phyloP scores from a whole-genome alignment of 257 asterid species.

The Phtheirospermum japonicum region DNA sequence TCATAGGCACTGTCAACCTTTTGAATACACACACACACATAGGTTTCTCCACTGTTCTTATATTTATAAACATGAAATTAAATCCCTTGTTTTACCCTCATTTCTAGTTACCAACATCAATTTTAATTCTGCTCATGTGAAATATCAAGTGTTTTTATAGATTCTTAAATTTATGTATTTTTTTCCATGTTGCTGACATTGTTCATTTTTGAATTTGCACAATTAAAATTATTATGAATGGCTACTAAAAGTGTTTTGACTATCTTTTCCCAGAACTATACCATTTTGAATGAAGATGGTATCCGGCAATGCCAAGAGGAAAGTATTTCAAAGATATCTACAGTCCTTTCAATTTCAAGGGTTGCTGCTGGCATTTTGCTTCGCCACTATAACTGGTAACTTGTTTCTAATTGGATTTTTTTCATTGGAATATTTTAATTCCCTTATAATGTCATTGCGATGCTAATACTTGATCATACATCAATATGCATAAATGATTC shows the following conservation, averaged over 20 bases:
- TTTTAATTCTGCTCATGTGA: constrained; percentile 10
- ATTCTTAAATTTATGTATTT: constrained; percentile 13
- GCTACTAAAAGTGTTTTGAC: constrained; percentile 18
- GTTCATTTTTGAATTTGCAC: background rate
- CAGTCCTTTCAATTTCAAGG: constrained; percentile 82
- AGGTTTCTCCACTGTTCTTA: background rate
- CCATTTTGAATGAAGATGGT: constrained; percentile 75
- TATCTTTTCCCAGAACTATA: constrained; percentile 51
- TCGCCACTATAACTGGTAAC: constrained; percentile 87
- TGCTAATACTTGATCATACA: constrained; percentile 11
- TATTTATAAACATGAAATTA: background rate
- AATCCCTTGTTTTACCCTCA: constrained; percentile 7
- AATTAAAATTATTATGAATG: constrained; percentile 19
- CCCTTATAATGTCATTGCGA: background rate
- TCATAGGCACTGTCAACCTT: constrained; percentile 5
- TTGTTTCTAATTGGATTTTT: constrained; percentile 27
- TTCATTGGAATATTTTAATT: constrained; percentile 13
- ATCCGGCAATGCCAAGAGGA: constrained; percentile 80
- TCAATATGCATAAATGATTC: constrained; percentile 3
- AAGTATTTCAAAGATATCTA: constrained; percentile 60
- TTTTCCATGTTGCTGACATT: constrained; percentile 9
- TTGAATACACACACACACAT: too few relatives aligned
- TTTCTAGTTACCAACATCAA: constrained; percentile 18
- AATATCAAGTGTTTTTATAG: constrained; percentile 3
- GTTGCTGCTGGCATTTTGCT: constrained; percentile 85